A percentile compares a stretch with the other conserved stretches of the same genome.
phyloP scores from a whole-genome alignment of 2,329 filamentous ascomycete species.

The Aspergillus ochraceoroseus region DNA sequence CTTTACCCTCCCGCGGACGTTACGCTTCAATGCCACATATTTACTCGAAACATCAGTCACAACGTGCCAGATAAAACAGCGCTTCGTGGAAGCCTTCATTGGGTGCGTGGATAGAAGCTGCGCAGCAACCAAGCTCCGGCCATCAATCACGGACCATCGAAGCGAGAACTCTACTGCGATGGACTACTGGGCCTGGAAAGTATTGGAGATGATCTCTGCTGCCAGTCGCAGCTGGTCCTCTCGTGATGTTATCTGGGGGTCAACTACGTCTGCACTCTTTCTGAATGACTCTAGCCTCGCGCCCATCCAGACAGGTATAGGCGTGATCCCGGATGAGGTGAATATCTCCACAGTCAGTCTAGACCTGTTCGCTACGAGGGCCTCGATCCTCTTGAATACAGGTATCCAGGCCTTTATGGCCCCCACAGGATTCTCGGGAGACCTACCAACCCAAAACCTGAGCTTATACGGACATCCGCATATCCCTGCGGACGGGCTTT shows the following conservation, averaged over 20 bases:
- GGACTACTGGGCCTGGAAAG: conserved; percentile 7
- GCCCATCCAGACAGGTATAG: conserved; percentile 2
- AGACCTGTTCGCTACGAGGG: neutral
- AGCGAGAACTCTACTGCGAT: conserved; percentile 2
- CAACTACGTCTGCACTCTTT: conserved; percentile 3
- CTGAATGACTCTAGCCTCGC: conserved; percentile 1
- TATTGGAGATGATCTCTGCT: conserved; percentile 1
- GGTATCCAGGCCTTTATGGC: conserved; percentile 11
- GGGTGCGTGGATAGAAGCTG: conserved; percentile 4
- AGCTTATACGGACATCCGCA: conserved; percentile 6
- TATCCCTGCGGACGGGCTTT: neutral
- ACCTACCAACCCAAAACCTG: conserved; percentile 4
- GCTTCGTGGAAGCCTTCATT: conserved; percentile 4
- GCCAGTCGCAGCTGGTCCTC: neutral
- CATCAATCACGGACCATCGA: conserved; percentile 7
- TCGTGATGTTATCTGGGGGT: conserved; percentile 5
- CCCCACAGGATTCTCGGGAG: conserved; percentile 3
- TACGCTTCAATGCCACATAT: conserved; percentile 6
- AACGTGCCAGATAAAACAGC: conserved; percentile 5
- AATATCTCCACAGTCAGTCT: conserved; percentile 4
- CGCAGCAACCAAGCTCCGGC: conserved; percentile 6
- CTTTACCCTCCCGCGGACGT: conserved; percentile 2
- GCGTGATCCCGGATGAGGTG: neutral
- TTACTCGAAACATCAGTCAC: neutral
- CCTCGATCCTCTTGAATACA: conserved; percentile 9